Conservation (phyloP, 78 protist species). For the Planoprotostelium fungivorum region DNA sequence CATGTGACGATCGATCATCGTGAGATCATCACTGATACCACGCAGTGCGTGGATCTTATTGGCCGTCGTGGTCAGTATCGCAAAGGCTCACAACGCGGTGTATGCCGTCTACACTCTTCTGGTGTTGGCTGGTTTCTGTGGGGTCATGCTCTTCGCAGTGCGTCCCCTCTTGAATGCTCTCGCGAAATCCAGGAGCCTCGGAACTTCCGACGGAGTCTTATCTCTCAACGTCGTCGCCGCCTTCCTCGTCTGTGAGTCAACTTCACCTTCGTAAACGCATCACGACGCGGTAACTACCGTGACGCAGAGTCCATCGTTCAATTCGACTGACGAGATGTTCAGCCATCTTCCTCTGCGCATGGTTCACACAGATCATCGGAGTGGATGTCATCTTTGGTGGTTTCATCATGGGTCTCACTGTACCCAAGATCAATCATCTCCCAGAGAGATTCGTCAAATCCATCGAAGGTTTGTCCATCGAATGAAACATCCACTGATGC, state of each 20-base stretch:
- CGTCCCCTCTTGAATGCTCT: background rate
- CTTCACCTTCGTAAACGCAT: background rate
- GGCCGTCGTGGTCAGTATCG: conserved; percentile 46
- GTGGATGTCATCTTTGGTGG: conserved; percentile 71
- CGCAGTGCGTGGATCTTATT: conserved; percentile 55
- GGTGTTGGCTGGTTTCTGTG: conserved; percentile 29
- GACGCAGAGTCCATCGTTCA: too few species aligned
- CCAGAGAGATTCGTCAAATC: conserved; percentile 20
- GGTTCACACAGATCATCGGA: conserved; percentile 61
- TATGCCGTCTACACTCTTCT: conserved; percentile 50
- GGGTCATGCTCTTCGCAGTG: conserved; percentile 20
- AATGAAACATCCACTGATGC: background rate
- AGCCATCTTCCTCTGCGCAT: conserved; percentile 22
- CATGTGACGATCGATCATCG: conserved; percentile 1
- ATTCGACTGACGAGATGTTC: too few species aligned
- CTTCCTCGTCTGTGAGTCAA: background rate
- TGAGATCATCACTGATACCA: background rate
- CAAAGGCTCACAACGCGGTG: conserved; percentile 7
- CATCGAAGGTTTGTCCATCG: conserved; percentile 12
- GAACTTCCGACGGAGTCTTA: background rate
- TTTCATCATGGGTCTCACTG: conserved; percentile 41
- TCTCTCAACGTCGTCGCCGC: background rate
- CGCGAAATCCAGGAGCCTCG: background rate
- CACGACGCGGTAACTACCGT: too few species aligned
- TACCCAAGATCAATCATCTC: conserved; percentile 26